Base-by-base conservation (phyloP, 1,139 yeast species). In the Fermentozyma sake region DNA sequence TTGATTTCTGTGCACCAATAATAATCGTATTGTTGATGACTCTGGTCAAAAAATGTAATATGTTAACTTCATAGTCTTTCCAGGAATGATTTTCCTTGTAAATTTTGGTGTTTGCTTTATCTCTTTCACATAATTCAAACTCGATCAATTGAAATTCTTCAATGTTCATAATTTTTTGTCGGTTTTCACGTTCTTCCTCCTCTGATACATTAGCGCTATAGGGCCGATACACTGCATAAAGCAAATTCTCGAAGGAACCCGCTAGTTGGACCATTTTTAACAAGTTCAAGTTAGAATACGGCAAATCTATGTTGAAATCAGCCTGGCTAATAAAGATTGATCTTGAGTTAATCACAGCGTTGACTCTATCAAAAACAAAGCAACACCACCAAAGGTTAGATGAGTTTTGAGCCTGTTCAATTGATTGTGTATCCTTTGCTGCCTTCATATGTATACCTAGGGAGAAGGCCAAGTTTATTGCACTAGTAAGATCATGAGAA, bases 351-450 rank as follows among this genome's bases (percentile, higher is more conserved):
- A 56, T 55, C 29, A 62, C 47, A 4, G 62, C 64, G 37, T 53
- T 60, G 40, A 59, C 50, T 14, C 65, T 36, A 37, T 62, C 69
- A 31, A 59, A 40, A 3, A 60, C 41, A 31, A 47, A 60, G 30
- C 61, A 45, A 21, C 52, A 42, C 65, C 66, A 62, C 66, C 68
- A 61, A 14, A 60, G 37, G 24, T 50, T 47, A n/a, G 50, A 42
- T 18, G 52, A 41, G 30, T 56, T 52, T 11, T 41, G 46, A 6
- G 44, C 38, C 10, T 37, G 37, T n/a, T 35, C 47, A 3, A 33
- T 26, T 12, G 36, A 37, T 12, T 39, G 20, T 16, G 40, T 39
- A 15, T 33, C 33, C 6, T 36, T 22, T 23, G 54, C 50, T 4
- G 48, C 43, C 28, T 52, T 51, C 53, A 56, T 50, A 32, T 62